phyloP scores from a whole-genome alignment of 352 stramenopile genomes.

The Phytophthora chlamydospora region DNA sequence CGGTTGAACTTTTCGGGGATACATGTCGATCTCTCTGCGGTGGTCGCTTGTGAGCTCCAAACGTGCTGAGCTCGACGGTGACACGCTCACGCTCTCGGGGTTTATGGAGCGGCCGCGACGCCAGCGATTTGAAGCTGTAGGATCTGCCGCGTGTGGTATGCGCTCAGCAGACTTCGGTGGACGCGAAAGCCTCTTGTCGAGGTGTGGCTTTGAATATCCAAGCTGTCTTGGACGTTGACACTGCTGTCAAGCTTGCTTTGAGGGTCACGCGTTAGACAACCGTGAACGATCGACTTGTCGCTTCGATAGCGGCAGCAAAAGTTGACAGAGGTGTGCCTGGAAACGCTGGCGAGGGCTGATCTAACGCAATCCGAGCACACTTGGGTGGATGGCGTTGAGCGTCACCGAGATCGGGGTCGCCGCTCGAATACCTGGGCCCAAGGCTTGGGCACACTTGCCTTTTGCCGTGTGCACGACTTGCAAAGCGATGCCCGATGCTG shows the following conservation, averaged over 20 bases:
- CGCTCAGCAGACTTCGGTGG: slow-evolving; percentile 14
- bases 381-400: too few relatives aligned
- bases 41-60: not conserved
- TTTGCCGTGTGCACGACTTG: too few relatives aligned
- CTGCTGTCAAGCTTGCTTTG: slow-evolving; percentile 1
- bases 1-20: slow-evolving; percentile 7
- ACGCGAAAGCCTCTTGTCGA: not conserved
- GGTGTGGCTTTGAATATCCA: too few relatives aligned
- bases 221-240: not conserved
- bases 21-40: slow-evolving; percentile 1
- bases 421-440: too few relatives aligned
- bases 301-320: not conserved
- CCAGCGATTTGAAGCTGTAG: slow-evolving; percentile 30
- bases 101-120: slow-evolving; percentile 1
- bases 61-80: slow-evolving; percentile 2
- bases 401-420: too few relatives aligned
- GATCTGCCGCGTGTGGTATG: slow-evolving; percentile 20
- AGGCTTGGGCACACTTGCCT: too few relatives aligned
- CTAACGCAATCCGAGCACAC: too few relatives aligned
- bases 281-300: too few relatives aligned
- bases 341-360: not conserved
- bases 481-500: not conserved
- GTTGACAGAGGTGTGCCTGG: slow-evolving; percentile 1
- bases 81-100: slow-evolving; percentile 13
- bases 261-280: too few relatives aligned